A percentile compares a stretch with the other conserved stretches of the same genome.
phyloP scores from a whole-genome alignment of 2,329 filamentous ascomycete species.

The Pseudocercospora pini-densiflorae region DNA sequence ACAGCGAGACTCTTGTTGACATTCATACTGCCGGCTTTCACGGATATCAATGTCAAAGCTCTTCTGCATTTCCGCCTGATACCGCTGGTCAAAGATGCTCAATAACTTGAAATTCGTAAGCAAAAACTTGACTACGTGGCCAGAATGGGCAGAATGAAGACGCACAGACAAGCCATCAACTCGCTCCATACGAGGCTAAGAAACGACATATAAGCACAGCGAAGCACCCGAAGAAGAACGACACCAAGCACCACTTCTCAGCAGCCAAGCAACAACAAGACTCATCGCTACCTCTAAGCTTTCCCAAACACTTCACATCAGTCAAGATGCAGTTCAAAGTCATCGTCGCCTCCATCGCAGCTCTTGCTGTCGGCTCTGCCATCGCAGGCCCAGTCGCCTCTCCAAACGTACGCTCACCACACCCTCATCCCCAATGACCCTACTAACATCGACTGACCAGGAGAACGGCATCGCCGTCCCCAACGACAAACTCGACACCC shows the following conservation, averaged over 20 bases:
- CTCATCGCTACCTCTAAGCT: neutral
- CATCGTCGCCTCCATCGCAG: conserved; percentile 18
- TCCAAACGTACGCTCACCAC: neutral
- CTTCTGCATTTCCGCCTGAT: neutral
- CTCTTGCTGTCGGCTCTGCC: conserved; percentile 15
- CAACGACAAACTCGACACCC: neutral
- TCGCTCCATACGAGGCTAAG: neutral
- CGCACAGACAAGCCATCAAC: too few relatives aligned
- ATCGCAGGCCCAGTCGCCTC: conserved; percentile 17
- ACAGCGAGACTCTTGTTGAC: neutral
- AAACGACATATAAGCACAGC: neutral
- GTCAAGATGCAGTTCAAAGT: conserved; percentile 19
- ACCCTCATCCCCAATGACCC: too few relatives aligned
- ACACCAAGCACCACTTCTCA: neutral
- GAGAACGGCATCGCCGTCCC: neutral
- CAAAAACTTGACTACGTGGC: neutral
- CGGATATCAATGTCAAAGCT: neutral
- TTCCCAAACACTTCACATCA: neutral
- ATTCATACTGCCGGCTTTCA: neutral
- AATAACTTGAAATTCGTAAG: neutral
- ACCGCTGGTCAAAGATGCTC: neutral
- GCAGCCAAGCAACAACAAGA: neutral
- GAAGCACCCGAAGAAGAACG: neutral
- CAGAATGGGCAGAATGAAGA: neutral
- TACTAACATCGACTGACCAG: neutral